Base-by-base conservation (phyloP, 257 asterid genomes). In the Leptodermis oblonga region DNA sequence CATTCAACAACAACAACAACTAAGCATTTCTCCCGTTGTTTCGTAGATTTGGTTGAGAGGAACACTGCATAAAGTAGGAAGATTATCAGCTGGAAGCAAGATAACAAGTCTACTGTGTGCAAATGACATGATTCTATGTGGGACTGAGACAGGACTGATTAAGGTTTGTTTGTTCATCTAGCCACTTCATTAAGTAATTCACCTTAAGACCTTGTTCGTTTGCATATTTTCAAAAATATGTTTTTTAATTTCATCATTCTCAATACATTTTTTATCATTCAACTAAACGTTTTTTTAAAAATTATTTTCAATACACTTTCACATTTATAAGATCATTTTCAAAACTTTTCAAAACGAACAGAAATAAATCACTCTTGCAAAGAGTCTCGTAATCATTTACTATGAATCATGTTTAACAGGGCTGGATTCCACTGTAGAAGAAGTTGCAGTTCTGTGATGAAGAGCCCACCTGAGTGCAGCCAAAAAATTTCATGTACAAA, bases 31-130 rank as follows among this genome's bases (percentile, higher is more conserved):
- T n/a, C n/a, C n/a, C n/a, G 63, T 37, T 8, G 15, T 25, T 31
- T 52, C 25, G 12, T 8, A 74, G 95, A 86, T 92, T 69, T 92
- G 96, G 97, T 78, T 92, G 80, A 86, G 97, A 84, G 97, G 95
- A 62, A 79, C 96, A 56, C 92, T 86, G 12, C 96, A 92, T 60
- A 90, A 83, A 79, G 97, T 92, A 43, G 98, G 97, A 56, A 88
- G 98, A 69, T 51, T 92, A 75, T 92, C 97, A 74, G 95, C 97
- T 36, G 94, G 97, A 20, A 87, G 97, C 95, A 92, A 88, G 76
- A 88, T 90, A 66, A 90, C 98, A 26, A 87, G 97, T 83, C 69
- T 92, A 30, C 85, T 90, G 59, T 72, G 95, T 22, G 98, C 97
- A 55, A 92, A 92, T 72, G 98, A 85, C 83, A 86, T 90, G 92